Evolutionary conservation across 441 rosid genomes (phyloP).

Genomic region (Populus tomentosa): DNA sequence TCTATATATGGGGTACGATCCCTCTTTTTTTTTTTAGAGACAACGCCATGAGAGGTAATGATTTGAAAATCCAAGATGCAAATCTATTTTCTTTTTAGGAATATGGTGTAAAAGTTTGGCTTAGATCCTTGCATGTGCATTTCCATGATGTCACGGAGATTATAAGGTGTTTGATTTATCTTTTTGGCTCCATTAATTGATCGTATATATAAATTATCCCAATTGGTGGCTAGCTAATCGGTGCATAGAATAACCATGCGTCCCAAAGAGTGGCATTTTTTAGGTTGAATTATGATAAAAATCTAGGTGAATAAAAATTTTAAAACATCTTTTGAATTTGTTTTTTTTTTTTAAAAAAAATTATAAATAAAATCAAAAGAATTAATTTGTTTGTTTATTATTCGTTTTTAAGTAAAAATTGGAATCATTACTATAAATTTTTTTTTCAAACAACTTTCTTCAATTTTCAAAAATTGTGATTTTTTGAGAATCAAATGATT

Average conservation of each 20-base stretch:
- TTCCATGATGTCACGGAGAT: slow-evolving; percentile 1
- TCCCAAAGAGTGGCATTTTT: too few relatives aligned
- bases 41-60: slow-evolving; percentile 22
- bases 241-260: not conserved
- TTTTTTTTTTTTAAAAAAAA: too few relatives aligned
- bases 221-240: not conserved
- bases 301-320: too few relatives aligned
- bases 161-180: not conserved
- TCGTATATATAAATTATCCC: not conserved
- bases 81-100: slow-evolving; percentile 16
- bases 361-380: too few relatives aligned
- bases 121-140: slow-evolving; percentile 13
- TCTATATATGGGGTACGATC: not conserved
- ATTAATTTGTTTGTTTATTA: too few relatives aligned
- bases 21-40: not conserved
- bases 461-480: too few relatives aligned
- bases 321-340: too few relatives aligned
- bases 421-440: too few relatives aligned
- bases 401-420: too few relatives aligned
- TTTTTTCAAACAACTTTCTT: too few relatives aligned
- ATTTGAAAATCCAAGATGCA: slow-evolving; percentile 17
- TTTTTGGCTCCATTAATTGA: not conserved
- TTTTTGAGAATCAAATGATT: too few relatives aligned
- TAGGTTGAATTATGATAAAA: not conserved
- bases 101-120: not conserved